Conservation (phyloP, 1,139 yeast species). For the Diutina siamensis region DNA sequence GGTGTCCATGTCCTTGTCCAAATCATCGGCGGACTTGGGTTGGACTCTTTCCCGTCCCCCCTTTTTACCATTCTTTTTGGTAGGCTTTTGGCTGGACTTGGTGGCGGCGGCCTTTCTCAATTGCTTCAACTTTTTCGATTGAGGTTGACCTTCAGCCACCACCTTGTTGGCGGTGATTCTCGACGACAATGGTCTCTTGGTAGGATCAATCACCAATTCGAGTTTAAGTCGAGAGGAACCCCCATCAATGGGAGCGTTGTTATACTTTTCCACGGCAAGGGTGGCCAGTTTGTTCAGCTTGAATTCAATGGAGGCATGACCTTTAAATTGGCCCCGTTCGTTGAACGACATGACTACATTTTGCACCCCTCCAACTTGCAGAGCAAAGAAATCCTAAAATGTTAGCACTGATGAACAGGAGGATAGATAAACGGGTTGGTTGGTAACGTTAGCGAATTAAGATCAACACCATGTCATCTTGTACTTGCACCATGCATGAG, state of each 20-base stretch:
- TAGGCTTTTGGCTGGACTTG: conserved; percentile 49
- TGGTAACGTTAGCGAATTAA: not conserved
- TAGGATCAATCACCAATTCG: conserved; percentile 81
- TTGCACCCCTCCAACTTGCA: conserved; percentile 79
- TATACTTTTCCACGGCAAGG: conserved; percentile 69
- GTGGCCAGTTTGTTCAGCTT: conserved; percentile 54
- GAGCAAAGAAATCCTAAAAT: conserved; percentile 72
- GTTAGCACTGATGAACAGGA: not conserved
- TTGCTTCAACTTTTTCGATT: conserved; percentile 10
- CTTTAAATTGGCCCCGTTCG: conserved; percentile 83
- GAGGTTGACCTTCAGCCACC: conserved; percentile 9
- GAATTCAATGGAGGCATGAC: conserved; percentile 82
- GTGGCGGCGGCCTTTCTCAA: conserved; percentile 12
- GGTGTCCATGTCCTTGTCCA: conserved; percentile 31
- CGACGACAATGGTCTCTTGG: conserved; percentile 61
- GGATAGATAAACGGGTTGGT: not conserved
- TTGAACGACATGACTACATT: conserved; percentile 68
- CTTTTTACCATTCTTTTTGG: not conserved
- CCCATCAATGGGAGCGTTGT: conserved; percentile 88
- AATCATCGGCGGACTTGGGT: conserved; percentile 46
- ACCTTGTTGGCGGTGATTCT: conserved; percentile 48
- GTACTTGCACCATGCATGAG: too few relatives aligned
- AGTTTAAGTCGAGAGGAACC: conserved; percentile 71
- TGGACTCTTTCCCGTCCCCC: not conserved
- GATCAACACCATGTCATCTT: too few relatives aligned